These are phyloP conservation scores for Pseudocercospora pini-densiflorae DNA, from an alignment of 2,329 filamentous ascomycete species.

Conservation along the genomic window DNA sequence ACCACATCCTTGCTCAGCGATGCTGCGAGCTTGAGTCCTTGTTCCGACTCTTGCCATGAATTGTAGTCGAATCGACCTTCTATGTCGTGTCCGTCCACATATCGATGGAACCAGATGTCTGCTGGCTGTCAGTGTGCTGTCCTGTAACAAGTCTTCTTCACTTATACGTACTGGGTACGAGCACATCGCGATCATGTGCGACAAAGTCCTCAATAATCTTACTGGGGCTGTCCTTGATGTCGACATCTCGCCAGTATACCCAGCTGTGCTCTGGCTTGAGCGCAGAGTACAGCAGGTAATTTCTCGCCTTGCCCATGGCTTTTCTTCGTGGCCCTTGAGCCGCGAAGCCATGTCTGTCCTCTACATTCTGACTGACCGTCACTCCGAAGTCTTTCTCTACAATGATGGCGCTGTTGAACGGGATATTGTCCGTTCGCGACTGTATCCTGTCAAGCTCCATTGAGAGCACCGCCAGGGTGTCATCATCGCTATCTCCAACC, in stretches of 20 bases:
- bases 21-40: slow-evolving; percentile 74
- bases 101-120: slow-evolving; percentile 98
- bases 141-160: background rate
- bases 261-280: slow-evolving; percentile 94
- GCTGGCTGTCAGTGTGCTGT: slow-evolving; percentile 27
- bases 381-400: slow-evolving; percentile 91
- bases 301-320: slow-evolving; percentile 85
- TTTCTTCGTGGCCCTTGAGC: slow-evolving; percentile 90
- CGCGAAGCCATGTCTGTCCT: slow-evolving; percentile 82
- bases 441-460: slow-evolving; percentile 89
- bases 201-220: slow-evolving; percentile 94
- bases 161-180: slow-evolving; percentile 82
- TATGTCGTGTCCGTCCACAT: slow-evolving; percentile 76
- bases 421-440: slow-evolving; percentile 72
- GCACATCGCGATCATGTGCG: slow-evolving; percentile 86
- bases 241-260: slow-evolving; percentile 99
- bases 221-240: slow-evolving; percentile 92
- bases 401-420: slow-evolving; percentile 83
- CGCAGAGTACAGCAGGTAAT: slow-evolving; percentile 83
- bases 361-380: slow-evolving; percentile 74
- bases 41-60: slow-evolving; percentile 94
- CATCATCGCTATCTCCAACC: slow-evolving; percentile 87
- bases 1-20: slow-evolving; percentile 78
- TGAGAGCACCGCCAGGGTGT: slow-evolving; percentile 84
- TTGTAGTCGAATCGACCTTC: slow-evolving; percentile 99